phyloP scores from a whole-genome alignment of 2,329 filamentous ascomycete genomes.

The Cordyceps cicadae region DNA sequence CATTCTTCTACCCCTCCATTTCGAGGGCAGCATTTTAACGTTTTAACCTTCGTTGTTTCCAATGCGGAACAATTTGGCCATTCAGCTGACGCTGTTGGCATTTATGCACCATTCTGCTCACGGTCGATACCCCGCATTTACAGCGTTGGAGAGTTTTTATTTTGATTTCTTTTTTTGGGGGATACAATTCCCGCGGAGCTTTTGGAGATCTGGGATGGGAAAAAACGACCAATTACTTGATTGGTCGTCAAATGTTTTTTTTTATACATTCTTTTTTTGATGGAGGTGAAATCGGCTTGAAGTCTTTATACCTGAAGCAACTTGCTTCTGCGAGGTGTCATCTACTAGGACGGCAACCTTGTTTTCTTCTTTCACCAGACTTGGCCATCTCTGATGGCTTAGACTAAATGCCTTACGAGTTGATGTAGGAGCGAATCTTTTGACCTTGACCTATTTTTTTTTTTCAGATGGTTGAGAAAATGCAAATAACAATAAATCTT shows the following conservation, averaged over 20 bases:
- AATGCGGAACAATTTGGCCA: constrained; percentile 1
- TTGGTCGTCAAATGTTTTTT: constrained; percentile 11
- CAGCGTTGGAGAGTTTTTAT: constrained; percentile 6
- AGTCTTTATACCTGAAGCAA: not conserved
- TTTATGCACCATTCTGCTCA: constrained; percentile 21
- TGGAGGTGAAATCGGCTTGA: constrained; percentile 5
- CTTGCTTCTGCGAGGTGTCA: not conserved
- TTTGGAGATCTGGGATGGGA: constrained; percentile 1
- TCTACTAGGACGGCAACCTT: not conserved
- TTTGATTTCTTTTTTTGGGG: constrained; percentile 8
- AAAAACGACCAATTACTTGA: constrained; percentile 2
- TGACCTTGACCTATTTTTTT: not conserved
- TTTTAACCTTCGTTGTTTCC: not conserved
- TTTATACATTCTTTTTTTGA: not conserved
- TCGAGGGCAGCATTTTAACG: not conserved
- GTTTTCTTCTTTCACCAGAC: not conserved
- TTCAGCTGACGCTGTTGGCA: constrained; percentile 9
- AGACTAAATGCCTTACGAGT: constrained; percentile 3
- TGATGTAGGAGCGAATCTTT: constrained; percentile 8
- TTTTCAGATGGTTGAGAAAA: constrained; percentile 1
- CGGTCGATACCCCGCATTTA: constrained; percentile 21
- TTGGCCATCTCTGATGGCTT: not conserved
- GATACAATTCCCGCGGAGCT: constrained; percentile 5
- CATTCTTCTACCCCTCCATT: not conserved
- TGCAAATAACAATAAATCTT: not conserved